phyloP scores from a whole-genome alignment of 2,329 filamentous ascomycete species.

The Trichoderma cornu-damae region DNA sequence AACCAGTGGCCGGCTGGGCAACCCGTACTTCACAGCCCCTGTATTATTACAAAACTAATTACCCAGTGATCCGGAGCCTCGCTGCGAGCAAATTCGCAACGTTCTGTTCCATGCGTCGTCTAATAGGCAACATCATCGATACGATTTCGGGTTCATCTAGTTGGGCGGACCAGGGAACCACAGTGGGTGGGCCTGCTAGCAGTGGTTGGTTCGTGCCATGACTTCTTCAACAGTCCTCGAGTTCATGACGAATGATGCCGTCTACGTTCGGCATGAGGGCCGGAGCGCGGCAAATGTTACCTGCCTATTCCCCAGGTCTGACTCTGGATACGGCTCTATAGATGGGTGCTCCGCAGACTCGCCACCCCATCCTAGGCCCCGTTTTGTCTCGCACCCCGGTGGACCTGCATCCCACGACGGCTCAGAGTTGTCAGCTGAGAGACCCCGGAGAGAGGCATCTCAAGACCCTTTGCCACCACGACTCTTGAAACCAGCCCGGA shows the following conservation, averaged over 20 bases:
- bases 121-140: background rate
- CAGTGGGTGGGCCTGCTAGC: background rate
- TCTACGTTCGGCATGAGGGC: background rate
- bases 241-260: conserved; percentile 1
- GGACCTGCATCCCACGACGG: conserved; percentile 15
- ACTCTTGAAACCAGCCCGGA: background rate
- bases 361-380: background rate
- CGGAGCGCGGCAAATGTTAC: conserved; percentile 4
- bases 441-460: background rate
- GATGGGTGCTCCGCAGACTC: conserved; percentile 22
- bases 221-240: conserved; percentile 3
- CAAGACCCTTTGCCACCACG: background rate
- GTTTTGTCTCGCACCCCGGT: conserved; percentile 1
- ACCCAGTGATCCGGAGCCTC: background rate
- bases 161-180: background rate
- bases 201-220: conserved; percentile 8
- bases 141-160: background rate
- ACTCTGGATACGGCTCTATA: conserved; percentile 30
- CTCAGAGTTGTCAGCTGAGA: background rate
- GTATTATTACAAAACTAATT: conserved; percentile 5
- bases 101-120: background rate
- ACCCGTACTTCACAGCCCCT: background rate
- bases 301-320: conserved; percentile 22
- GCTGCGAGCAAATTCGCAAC: background rate
- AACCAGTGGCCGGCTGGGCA: background rate